These are phyloP conservation scores for Saccharomycopsis guyanensis DNA, from an alignment of 805 yeast species.

Conservation along the genomic window DNA sequence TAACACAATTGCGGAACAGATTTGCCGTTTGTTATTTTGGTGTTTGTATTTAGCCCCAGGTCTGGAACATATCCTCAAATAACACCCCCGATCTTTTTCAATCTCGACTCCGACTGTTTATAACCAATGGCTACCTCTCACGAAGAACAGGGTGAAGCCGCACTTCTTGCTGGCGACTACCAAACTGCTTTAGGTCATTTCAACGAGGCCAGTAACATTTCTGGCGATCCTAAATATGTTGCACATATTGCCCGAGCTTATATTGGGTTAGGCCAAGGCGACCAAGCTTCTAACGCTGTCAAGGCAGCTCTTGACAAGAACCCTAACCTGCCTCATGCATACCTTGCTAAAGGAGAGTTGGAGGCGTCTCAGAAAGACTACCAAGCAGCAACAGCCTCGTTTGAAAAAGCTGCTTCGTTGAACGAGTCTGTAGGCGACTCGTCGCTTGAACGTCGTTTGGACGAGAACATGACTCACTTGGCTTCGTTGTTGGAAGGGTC, in stretches of 20 bases:
- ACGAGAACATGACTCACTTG: slow-evolving; percentile 8
- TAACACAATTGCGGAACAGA: no score
- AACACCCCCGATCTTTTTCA: no score
- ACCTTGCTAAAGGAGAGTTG: slow-evolving; percentile 17
- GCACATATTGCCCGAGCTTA: slow-evolving; percentile 19
- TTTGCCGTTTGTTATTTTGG: no score
- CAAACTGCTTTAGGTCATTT: slow-evolving; percentile 8
- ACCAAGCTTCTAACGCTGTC: slow-evolving; percentile 6
- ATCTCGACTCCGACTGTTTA: no score
- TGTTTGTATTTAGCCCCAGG: no score
- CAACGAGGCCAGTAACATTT: slow-evolving; percentile 5
- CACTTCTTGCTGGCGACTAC: slow-evolving; percentile 7
- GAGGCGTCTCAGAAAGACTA: slow-evolving; percentile 8
- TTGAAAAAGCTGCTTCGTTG: slow-evolving; percentile 18
- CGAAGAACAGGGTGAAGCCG: slow-evolving; percentile 10
- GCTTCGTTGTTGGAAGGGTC: slow-evolving; percentile 12
- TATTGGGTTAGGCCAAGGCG: slow-evolving; percentile 11
- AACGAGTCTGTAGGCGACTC: slow-evolving; percentile 10
- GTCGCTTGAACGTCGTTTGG: slow-evolving; percentile 5
- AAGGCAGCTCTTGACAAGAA: slow-evolving; percentile 1
- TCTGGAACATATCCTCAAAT: no score
- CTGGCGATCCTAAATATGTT: slow-evolving; percentile 3
- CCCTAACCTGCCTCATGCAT: slow-evolving; percentile 10
- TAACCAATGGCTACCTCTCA: no score
- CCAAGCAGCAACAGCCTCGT: slow-evolving; percentile 13